phyloP scores from a whole-genome alignment of 2,329 filamentous ascomycete genomes.

The Sarocladiaceae sp. region DNA sequence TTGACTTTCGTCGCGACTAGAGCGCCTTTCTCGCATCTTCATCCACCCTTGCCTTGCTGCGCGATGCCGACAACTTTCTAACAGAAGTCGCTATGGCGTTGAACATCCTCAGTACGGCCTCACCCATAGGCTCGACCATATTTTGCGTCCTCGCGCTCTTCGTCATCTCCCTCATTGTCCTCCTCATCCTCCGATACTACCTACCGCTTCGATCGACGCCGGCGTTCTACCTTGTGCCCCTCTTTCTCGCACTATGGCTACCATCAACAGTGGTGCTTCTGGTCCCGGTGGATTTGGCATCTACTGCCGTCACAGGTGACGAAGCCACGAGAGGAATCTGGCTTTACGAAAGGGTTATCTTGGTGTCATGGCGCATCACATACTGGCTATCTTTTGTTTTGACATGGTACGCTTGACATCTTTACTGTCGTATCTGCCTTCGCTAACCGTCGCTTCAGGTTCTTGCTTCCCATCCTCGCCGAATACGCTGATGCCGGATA shows the following conservation, averaged over 20 bases:
- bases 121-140: constrained; percentile 70
- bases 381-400: constrained; percentile 97
- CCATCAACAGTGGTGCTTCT: constrained; percentile 87
- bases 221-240: constrained; percentile 80
- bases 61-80: background rate
- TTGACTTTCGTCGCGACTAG: too few relatives aligned
- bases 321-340: constrained; percentile 73
- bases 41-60: background rate
- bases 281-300: constrained; percentile 92
- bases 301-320: constrained; percentile 68
- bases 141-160: constrained; percentile 70
- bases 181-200: constrained; percentile 83
- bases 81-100: constrained; percentile 35
- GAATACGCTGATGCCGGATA: constrained; percentile 95
- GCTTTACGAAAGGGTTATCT: constrained; percentile 69
- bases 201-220: constrained; percentile 86
- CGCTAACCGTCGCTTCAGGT: constrained; percentile 42
- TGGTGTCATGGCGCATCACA: constrained; percentile 88
- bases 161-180: constrained; percentile 66
- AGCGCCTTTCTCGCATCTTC: background rate
- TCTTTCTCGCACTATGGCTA: constrained; percentile 92
- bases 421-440: background rate
- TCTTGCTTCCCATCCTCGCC: constrained; percentile 84
- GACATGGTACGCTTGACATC: constrained; percentile 62
- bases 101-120: constrained; percentile 43